phyloP scores from a whole-genome alignment of 208 protist species.

The Leishmania turanica region DNA sequence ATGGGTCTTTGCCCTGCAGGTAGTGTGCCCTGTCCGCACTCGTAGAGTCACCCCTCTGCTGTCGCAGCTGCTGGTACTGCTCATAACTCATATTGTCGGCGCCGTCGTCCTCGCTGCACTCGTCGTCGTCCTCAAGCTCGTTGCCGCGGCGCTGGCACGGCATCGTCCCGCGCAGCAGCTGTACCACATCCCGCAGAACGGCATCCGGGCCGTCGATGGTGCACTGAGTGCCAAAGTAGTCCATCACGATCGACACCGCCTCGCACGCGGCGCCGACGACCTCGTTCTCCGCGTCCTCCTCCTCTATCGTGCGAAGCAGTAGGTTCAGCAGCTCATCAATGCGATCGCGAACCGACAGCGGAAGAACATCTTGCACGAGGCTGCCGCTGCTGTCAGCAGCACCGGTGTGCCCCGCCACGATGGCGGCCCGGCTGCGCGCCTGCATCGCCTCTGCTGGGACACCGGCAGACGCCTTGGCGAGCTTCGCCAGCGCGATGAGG shows the following conservation, averaged over 20 bases:
- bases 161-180: conserved; percentile 57
- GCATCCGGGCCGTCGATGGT: conserved; percentile 45
- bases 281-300: conserved; percentile 67
- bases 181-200: conserved; percentile 47
- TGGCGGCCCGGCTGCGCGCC: conserved; percentile 25
- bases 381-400: not conserved
- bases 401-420: not conserved
- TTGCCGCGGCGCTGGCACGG: conserved; percentile 55
- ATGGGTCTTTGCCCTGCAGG: conserved; percentile 15
- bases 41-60: conserved; percentile 4
- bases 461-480: conserved; percentile 62
- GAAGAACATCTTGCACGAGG: conserved; percentile 55
- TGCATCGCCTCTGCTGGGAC: conserved; percentile 29
- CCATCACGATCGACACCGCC: conserved; percentile 52
- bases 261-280: conserved; percentile 80
- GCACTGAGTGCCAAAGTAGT: conserved; percentile 78
- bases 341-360: conserved; percentile 42
- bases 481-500: conserved; percentile 59
- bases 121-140: conserved; percentile 32
- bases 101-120: conserved; percentile 41
- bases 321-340: conserved; percentile 57
- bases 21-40: conserved; percentile 7
- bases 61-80: conserved; percentile 19
- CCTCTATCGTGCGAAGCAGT: conserved; percentile 48
- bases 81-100: conserved; percentile 19